phyloP scores from a whole-genome alignment of 441 rosid species.

The Daphne laureola region DNA sequence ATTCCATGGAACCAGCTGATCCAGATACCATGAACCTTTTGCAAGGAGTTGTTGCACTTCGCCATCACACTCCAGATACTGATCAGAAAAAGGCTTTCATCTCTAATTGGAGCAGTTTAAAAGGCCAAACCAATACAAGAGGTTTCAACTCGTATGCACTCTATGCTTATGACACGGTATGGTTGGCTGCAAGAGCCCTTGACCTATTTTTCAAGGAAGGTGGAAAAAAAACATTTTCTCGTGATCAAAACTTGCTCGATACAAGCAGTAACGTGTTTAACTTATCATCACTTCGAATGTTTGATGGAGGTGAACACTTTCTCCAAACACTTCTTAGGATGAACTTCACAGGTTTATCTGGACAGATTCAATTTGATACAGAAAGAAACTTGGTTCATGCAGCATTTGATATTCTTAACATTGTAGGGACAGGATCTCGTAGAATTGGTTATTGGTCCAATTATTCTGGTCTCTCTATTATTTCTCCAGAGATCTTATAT shows the following conservation, averaged over 20 bases:
- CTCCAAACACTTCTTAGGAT: constrained; percentile 43
- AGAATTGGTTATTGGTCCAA: constrained; percentile 89
- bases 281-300: constrained; percentile 48
- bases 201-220: constrained; percentile 46
- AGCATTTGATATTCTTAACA: constrained; percentile 71
- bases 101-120: constrained; percentile 48
- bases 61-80: constrained; percentile 72
- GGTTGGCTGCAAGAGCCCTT: constrained; percentile 84
- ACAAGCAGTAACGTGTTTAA: constrained; percentile 41
- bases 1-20: constrained; percentile 40
- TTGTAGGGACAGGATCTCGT: constrained; percentile 48
- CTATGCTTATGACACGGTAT: constrained; percentile 88
- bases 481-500: constrained; percentile 53
- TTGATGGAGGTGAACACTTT: constrained; percentile 63
- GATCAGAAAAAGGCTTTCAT: constrained; percentile 37
- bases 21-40: constrained; percentile 48
- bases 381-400: constrained; percentile 58
- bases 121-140: constrained; percentile 24
- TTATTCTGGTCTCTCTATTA: constrained; percentile 57
- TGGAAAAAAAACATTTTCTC: constrained; percentile 55
- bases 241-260: constrained; percentile 41
- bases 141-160: constrained; percentile 72
- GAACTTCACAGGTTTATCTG: constrained; percentile 68
- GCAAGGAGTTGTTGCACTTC: constrained; percentile 84
- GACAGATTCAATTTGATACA: constrained; percentile 46